Evolutionary conservation across 441 rosid species (phyloP).

Genomic region (Pelargonium fulgidum): DNA sequence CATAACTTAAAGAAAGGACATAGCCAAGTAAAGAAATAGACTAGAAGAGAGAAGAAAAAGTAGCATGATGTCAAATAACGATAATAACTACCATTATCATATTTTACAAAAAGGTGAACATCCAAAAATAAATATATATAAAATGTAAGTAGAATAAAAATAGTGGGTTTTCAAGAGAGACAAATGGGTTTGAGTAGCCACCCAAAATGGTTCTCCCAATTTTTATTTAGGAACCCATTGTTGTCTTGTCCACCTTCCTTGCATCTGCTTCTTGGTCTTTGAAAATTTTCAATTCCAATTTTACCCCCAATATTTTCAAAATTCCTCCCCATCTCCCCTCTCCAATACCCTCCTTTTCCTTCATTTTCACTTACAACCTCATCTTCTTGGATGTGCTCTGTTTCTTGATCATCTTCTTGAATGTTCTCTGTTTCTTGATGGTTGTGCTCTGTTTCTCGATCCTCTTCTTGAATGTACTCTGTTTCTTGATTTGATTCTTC

Average conservation of each 20-base stretch:
- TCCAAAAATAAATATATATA: background rate
- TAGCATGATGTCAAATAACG: constrained; percentile 1
- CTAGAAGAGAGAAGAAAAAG: background rate
- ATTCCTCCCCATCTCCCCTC: constrained; percentile 11
- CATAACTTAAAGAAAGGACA: background rate
- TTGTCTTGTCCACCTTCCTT: constrained; percentile 39
- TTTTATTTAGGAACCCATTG: constrained; percentile 28
- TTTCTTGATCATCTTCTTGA: constrained; percentile 19
- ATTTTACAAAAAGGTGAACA: background rate
- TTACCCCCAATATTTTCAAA: constrained; percentile 28
- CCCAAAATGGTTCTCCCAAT: constrained; percentile 6
- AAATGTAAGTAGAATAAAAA: background rate
- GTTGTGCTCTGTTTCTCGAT: background rate
- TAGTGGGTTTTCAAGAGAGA: background rate
- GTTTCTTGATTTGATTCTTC: constrained; percentile 6
- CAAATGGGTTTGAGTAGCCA: constrained; percentile 5
- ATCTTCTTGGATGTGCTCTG: background rate
- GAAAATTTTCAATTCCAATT: constrained; percentile 34
- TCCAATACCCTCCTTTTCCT: constrained; percentile 1
- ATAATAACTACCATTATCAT: constrained; percentile 8
- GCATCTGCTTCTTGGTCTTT: constrained; percentile 35
- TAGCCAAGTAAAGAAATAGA: background rate
- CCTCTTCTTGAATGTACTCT: background rate
- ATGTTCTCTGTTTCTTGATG: background rate
- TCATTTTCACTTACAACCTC: constrained; percentile 12